Base-by-base conservation (phyloP, 2,329 filamentous ascomycete species). In the Penicillium capsulatum region DNA sequence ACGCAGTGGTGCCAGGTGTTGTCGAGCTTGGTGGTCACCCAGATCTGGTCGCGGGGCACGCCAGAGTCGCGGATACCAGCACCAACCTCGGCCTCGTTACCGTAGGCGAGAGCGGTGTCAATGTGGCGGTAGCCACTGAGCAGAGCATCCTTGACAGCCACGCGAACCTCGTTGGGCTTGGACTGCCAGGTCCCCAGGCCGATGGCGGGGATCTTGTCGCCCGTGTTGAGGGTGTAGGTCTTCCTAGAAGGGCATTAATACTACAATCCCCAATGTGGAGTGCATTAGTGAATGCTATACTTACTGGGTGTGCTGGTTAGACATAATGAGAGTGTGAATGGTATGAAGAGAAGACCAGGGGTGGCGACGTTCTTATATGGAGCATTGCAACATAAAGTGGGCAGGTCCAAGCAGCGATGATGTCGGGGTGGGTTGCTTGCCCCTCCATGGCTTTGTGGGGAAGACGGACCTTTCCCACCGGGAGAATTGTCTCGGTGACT, bases 1-100 rank as follows among this genome's bases (percentile, higher is more conserved):
- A 85, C 83, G 8, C 73, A 71, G 54, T 75, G 70, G 64, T 83
- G 79, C 62, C 65, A 75, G 61, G 79, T 77, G 68, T 83, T 83
- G 75, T 80, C 81, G 20, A 84, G 67, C 64, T 84, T 85, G 24
- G 79, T 80, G n/a, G 77, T 81, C 53, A 85, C 71, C 67, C 83
- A 85, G 58, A 86, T 71, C 48, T 84, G 73, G 24, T 77, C 71
- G 37, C 82, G 74, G 49, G 81, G 81, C 11, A 86, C 75, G 40
- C 83, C 75, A 8, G 79, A 80, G 50, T 83, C 76, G 53, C 71
- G 75, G 58, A 86, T 79, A 36, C 80, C 83, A 45, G 75, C 66
- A 11, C 81, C 83, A 1, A 84, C 81, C 47, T 83, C 81, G 35
- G 72, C 73, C 61, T 84, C 82, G 53, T 84, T 86, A 45, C 73